phyloP scores from a whole-genome alignment of 768 basidiomycete species.

The Boletales sp. region DNA sequence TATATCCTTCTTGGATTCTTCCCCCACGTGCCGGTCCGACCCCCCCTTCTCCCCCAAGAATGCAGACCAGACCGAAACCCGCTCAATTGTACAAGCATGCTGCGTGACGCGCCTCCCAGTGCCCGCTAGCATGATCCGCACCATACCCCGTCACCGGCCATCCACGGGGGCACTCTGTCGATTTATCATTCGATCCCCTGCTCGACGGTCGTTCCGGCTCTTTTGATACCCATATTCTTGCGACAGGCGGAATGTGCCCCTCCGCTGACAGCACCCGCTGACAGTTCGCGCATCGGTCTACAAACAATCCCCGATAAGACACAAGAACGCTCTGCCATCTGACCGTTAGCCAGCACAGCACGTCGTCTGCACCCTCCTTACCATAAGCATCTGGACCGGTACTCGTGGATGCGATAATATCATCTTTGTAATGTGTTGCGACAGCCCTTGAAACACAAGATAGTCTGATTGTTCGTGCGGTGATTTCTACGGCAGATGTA shows the following conservation, averaged over 20 bases:
- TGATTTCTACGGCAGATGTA: conserved; percentile 42
- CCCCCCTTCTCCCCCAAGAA: conserved; percentile 1
- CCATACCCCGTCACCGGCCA: conserved; percentile 11
- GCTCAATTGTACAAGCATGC: conserved; percentile 33
- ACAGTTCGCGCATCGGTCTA: conserved; percentile 57
- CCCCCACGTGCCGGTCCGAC: not conserved
- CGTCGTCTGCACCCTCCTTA: conserved; percentile 16
- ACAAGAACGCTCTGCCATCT: conserved; percentile 43
- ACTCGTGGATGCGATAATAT: conserved; percentile 52
- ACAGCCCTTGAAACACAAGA: conserved; percentile 57
- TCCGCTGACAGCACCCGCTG: conserved; percentile 65
- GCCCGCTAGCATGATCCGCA: conserved; percentile 23
- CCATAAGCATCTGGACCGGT: conserved; percentile 52
- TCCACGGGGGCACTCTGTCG: not conserved
- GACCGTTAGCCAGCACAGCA: too few relatives aligned
- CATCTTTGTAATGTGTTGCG: conserved; percentile 63
- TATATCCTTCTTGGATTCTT: conserved; percentile 21
- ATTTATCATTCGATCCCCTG: too few relatives aligned
- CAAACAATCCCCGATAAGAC: conserved; percentile 60
- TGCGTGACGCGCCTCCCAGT: conserved; percentile 54
- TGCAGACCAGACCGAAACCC: not conserved
- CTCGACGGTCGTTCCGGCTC: not conserved
- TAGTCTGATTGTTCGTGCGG: conserved; percentile 70
- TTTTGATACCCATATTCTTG: conserved; percentile 46
- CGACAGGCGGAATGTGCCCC: conserved; percentile 70